Evolutionary conservation across 2,329 filamentous ascomycete species (phyloP).

Genomic region (Fusarium tjaetaba): DNA sequence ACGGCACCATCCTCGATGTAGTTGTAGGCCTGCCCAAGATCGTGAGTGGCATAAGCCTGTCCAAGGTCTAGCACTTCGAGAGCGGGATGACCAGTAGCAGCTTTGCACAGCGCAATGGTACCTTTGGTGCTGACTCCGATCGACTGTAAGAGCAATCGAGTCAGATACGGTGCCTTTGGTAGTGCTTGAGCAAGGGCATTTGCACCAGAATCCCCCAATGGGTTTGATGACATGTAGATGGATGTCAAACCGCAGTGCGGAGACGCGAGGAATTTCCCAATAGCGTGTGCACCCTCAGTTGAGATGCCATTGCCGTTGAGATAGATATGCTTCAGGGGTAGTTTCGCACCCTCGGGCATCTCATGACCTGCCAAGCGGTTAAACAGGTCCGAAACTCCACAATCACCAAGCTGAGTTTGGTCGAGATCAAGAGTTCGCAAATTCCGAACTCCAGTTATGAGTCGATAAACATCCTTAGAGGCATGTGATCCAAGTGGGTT

Average conservation of each 20-base stretch:
- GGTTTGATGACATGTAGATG: slow-evolving; percentile 52
- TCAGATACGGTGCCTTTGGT: slow-evolving; percentile 47
- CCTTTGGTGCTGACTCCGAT: slow-evolving; percentile 55
- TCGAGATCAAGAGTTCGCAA: slow-evolving; percentile 63
- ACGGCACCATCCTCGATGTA: slow-evolving; percentile 54
- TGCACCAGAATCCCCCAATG: slow-evolving; percentile 48
- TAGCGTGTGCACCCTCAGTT: slow-evolving; percentile 42
- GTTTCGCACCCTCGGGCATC: slow-evolving; percentile 39
- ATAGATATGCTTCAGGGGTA: slow-evolving; percentile 51
- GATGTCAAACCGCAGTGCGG: slow-evolving; percentile 49
- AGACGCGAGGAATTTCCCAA: slow-evolving; percentile 48
- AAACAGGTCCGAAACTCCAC: slow-evolving; percentile 57
- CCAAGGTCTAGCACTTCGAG: slow-evolving; percentile 55
- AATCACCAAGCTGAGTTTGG: slow-evolving; percentile 61
- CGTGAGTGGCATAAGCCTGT: slow-evolving; percentile 58
- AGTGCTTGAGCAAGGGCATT: slow-evolving; percentile 46
- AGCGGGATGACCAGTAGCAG: slow-evolving; percentile 48
- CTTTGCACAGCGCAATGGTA: slow-evolving; percentile 50
- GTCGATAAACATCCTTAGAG: slow-evolving; percentile 53
- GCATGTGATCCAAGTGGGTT: slow-evolving; percentile 58
- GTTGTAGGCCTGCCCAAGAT: slow-evolving; percentile 58
- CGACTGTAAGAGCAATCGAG: slow-evolving; percentile 54
- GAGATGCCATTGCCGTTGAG: slow-evolving; percentile 52
- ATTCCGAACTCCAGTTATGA: slow-evolving; percentile 55
- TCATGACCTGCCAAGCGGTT: slow-evolving; percentile 47